Evolutionary conservation across 176 grass and related monocot species (phyloP).

Genomic region (Eleusine indica): DNA sequence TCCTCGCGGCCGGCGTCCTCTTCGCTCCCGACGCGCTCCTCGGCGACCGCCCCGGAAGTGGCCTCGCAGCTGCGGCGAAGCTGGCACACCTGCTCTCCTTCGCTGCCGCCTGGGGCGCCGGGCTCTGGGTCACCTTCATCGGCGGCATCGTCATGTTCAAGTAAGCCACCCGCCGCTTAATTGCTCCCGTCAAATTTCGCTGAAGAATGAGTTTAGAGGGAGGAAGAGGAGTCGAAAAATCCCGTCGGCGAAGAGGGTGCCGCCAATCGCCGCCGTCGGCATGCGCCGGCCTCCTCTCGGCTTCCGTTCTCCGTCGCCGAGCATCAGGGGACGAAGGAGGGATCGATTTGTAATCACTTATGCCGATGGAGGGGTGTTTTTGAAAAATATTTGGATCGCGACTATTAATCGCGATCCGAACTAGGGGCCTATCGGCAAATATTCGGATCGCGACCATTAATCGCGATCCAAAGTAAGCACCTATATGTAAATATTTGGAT

Average conservation of each 20-base stretch:
- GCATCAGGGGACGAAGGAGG: neutral
- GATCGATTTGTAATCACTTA: neutral
- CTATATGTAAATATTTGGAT: too few species aligned
- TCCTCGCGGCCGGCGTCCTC: conserved; percentile 64
- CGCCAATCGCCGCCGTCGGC: neutral
- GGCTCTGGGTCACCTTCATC: conserved; percentile 92
- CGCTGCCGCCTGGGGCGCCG: conserved; percentile 71
- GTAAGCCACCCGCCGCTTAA: conserved; percentile 6
- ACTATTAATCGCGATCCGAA: neutral
- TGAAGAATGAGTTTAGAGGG: neutral
- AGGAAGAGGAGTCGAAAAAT: too few species aligned
- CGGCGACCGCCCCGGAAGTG: conserved; percentile 27
- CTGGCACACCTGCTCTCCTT: conserved; percentile 78
- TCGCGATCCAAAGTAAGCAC: too few species aligned
- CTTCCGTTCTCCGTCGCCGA: neutral
- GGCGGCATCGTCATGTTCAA: conserved; percentile 90
- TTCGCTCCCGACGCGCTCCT: conserved; percentile 69
- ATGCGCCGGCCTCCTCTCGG: neutral
- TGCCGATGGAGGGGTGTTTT: neutral
- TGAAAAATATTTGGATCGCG: neutral
- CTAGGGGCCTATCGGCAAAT: too few species aligned
- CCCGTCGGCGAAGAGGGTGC: too few species aligned
- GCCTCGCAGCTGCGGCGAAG: conserved; percentile 56
- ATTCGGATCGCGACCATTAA: too few species aligned
- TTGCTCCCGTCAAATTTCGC: neutral